phyloP scores from a whole-genome alignment of 441 rosid genomes.

The Kokia cookei region DNA sequence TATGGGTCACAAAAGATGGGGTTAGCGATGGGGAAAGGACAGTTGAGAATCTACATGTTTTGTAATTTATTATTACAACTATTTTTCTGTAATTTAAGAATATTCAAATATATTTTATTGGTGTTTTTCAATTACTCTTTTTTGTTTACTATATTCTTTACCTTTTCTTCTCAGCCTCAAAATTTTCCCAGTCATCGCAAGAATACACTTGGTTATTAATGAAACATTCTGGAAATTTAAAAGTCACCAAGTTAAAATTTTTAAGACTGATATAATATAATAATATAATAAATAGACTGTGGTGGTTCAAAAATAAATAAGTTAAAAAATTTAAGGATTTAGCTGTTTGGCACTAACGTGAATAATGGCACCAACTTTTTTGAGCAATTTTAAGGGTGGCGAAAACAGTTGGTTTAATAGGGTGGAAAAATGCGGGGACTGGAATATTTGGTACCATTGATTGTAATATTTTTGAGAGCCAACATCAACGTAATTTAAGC shows the following conservation, averaged over 20 bases:
- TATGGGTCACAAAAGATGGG: slow-evolving; percentile 7
- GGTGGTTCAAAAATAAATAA: too few relatives aligned
- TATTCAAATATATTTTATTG: slow-evolving; percentile 14
- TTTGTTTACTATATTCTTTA: background rate
- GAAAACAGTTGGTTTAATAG: background rate
- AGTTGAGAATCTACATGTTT: background rate
- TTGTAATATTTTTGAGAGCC: too few relatives aligned
- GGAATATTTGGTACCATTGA: too few relatives aligned
- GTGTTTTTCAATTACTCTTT: background rate
- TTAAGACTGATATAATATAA: too few relatives aligned
- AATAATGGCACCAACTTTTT: background rate
- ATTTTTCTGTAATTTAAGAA: slow-evolving; percentile 1
- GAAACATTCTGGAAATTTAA: background rate
- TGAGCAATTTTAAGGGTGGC: background rate
- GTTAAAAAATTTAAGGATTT: background rate
- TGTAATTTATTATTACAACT: slow-evolving; percentile 17
- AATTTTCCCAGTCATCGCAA: background rate
- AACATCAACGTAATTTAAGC: too few relatives aligned
- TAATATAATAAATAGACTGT: too few relatives aligned
- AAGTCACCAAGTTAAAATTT: background rate
- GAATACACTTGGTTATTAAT: background rate
- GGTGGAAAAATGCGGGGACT: background rate
- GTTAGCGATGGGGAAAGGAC: slow-evolving; percentile 14
- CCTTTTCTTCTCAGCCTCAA: background rate
- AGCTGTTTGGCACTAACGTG: background rate